phyloP scores from a whole-genome alignment of 176 grass and related monocot genomes.

The Paspalum notatum region DNA sequence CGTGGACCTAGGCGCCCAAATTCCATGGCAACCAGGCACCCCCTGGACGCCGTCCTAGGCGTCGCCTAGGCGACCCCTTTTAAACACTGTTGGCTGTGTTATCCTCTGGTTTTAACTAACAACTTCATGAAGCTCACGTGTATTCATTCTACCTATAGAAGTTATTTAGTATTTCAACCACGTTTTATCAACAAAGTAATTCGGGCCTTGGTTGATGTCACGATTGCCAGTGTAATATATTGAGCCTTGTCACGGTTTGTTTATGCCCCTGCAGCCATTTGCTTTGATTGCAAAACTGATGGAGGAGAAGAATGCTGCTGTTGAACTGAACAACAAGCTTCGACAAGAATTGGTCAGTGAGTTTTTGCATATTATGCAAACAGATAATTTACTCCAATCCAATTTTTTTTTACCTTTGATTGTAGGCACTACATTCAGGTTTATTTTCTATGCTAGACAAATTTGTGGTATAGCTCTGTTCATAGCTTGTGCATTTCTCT shows the following conservation, averaged over 20 bases:
- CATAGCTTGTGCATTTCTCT: constrained; percentile 1
- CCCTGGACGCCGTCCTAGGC: no score
- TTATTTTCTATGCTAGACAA: not conserved
- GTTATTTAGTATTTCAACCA: constrained; percentile 2
- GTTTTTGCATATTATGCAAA: constrained; percentile 31
- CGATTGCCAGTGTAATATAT: constrained; percentile 16
- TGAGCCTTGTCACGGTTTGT: constrained; percentile 21
- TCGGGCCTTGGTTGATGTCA: not conserved
- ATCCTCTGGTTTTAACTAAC: not conserved
- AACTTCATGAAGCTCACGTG: not conserved
- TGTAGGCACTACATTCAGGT: not conserved
- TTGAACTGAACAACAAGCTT: constrained; percentile 76
- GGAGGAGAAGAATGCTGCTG: constrained; percentile 66
- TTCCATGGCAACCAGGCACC: no score
- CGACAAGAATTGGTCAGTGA: constrained; percentile 76
- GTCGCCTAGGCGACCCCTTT: no score
- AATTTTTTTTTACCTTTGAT: not conserved
- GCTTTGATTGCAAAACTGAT: constrained; percentile 66
- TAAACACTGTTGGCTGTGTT: constrained; percentile 3
- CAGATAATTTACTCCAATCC: not conserved
- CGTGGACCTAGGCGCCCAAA: no score
- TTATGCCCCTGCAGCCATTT: constrained; percentile 48
- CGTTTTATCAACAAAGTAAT: constrained; percentile 2
- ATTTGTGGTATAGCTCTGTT: not conserved
- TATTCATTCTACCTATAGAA: not conserved